A percentile compares a stretch with the other conserved stretches of the same genome.
phyloP scores from a whole-genome alignment of 2,329 filamentous ascomycete genomes.

The Fonsecaea multimorphosa region DNA sequence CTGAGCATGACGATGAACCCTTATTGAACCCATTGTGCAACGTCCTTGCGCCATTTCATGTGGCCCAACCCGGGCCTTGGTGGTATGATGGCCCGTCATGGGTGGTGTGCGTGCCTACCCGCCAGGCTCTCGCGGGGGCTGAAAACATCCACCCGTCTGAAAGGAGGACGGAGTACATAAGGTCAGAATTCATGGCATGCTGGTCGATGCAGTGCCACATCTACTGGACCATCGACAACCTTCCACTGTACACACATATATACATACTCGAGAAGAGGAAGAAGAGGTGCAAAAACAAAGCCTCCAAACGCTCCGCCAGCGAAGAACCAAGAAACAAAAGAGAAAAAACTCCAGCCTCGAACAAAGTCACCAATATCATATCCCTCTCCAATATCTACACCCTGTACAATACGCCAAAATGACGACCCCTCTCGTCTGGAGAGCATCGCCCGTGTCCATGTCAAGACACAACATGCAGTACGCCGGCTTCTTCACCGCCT shows the following conservation, averaged over 20 bases:
- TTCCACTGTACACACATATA: background rate
- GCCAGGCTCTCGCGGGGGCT: too few relatives aligned
- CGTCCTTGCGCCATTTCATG: background rate
- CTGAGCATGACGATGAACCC: background rate
- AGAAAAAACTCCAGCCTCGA: background rate
- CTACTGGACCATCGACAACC: background rate
- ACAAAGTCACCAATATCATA: background rate
- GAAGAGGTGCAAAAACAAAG: background rate
- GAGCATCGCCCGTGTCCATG: constrained; percentile 8
- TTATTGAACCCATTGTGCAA: too few relatives aligned
- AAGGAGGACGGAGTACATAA: too few relatives aligned
- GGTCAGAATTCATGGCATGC: too few relatives aligned
- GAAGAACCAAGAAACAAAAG: background rate
- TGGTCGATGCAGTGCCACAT: too few relatives aligned
- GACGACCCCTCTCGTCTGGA: constrained; percentile 15
- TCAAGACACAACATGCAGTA: constrained; percentile 11
- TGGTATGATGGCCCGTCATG: too few relatives aligned
- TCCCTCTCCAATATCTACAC: background rate
- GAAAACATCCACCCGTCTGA: too few relatives aligned
- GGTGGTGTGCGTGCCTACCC: too few relatives aligned
- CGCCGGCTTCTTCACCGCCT: constrained; percentile 22
- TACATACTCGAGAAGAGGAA: background rate
- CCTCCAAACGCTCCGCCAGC: background rate
- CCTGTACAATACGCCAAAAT: constrained; percentile 10
- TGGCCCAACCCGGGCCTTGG: too few relatives aligned